Evolutionary conservation across 495 filamentous ascomycete genomes (phyloP), one percentile per base, ranked within the genome.

Genomic region (Tuber borchii): DNA sequence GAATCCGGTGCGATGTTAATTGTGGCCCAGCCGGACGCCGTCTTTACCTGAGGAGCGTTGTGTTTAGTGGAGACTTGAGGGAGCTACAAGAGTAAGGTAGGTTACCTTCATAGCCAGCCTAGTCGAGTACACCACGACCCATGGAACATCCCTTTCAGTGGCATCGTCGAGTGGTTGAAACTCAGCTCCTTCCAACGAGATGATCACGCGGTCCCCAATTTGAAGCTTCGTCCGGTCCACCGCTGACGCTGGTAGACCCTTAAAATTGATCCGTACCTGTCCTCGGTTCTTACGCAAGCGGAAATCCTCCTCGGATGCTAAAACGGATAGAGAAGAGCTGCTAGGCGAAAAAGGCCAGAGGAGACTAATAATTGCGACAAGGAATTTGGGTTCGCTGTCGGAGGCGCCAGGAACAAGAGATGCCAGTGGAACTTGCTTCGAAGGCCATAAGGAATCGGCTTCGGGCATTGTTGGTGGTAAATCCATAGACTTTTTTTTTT

Each of bases 321-420:
- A 88, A 44, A 99, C 88, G 71, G 93, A 90, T 77, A 93, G 85
- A 16, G 89, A 90, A 56, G 87, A 86, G 10, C 87, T 90, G 20
- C 92, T 91, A 9, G 90, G 90, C 46, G 92, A 97, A 84, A 92
- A 99, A 0, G 95, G 95, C 95, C 95, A 97, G 69, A 93, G 89
- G 26, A 99, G 89, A 8, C 92, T 93, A 46, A 97, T 90, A 2
- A 93, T 86, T 20, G 90, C 94, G 72, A 85, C 84, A 42, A 93
- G 85, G n/a, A 84, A 76, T 19, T 51, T 70, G 22, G 71, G 42
- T 69, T 73, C 26, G 46, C 68, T 70, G 44, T 43, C 22, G 45
- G n/a, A n/a, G 45, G 68, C 39, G 22, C 68, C 65, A 46, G 75
- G 75, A 65, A 56, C 48, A 2, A 82, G 70, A 17, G 71, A 71